phyloP scores from a whole-genome alignment of 805 yeast genomes.

The Ascoidea rubescens region DNA sequence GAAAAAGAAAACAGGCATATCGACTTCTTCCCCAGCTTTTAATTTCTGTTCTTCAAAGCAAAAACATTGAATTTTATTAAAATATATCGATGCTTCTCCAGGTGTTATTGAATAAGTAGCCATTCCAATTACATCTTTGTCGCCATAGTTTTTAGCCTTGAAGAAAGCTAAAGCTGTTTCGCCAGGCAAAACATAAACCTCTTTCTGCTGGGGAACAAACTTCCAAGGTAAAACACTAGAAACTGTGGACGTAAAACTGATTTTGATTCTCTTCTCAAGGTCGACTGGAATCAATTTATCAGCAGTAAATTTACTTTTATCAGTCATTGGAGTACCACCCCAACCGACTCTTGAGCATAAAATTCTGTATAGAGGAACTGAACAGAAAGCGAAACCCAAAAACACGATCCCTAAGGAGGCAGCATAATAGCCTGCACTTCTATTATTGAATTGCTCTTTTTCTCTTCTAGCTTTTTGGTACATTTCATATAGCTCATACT shows the following conservation, averaged over 20 bases:
- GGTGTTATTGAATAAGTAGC: slow-evolving; percentile 97
- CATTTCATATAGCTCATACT: neutral
- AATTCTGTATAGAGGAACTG: slow-evolving; percentile 87
- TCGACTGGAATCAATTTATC: slow-evolving; percentile 85
- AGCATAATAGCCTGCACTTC: slow-evolving; percentile 9
- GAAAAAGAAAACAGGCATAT: slow-evolving; percentile 96
- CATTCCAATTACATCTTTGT: slow-evolving; percentile 92
- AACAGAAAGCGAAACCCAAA: slow-evolving; percentile 69
- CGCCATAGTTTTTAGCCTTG: slow-evolving; percentile 75
- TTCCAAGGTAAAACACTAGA: slow-evolving; percentile 89
- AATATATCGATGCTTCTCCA: slow-evolving; percentile 91
- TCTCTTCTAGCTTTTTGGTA: slow-evolving; percentile 2
- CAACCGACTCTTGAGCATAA: slow-evolving; percentile 91
- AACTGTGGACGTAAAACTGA: slow-evolving; percentile 87
- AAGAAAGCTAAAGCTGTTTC: slow-evolving; percentile 96
- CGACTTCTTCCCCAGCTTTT: slow-evolving; percentile 93
- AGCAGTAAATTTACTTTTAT: slow-evolving; percentile 61
- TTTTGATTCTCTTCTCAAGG: slow-evolving; percentile 62
- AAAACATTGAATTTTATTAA: slow-evolving; percentile 94
- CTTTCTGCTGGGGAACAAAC: slow-evolving; percentile 87
- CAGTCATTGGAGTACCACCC: slow-evolving; percentile 93
- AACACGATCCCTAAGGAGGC: slow-evolving; percentile 28
- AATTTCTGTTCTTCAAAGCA: slow-evolving; percentile 95
- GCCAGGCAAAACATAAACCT: slow-evolving; percentile 87
- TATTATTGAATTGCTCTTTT: slow-evolving; percentile 1